phyloP scores from a whole-genome alignment of 331 rosid genomes.

The Ulmus americana region DNA sequence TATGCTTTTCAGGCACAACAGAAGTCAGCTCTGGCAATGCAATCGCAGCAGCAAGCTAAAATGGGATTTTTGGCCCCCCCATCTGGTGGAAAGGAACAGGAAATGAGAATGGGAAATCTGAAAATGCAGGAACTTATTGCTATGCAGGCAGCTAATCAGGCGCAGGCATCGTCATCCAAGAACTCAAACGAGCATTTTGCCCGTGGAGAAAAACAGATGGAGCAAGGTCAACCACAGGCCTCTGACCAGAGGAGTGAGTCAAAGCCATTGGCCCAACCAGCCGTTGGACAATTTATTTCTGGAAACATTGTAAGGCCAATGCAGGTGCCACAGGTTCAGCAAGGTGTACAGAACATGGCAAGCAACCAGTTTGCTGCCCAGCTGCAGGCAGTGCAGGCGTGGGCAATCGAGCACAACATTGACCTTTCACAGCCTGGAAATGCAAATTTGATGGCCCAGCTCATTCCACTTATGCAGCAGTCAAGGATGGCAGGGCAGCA shows the following conservation, averaged over 20 bases:
- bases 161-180: constrained; percentile 67
- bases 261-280: constrained; percentile 49
- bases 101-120: constrained; percentile 64
- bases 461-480: constrained; percentile 76
- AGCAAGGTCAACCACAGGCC: constrained; percentile 58
- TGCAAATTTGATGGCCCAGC: constrained; percentile 72
- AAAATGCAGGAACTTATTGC: constrained; percentile 80
- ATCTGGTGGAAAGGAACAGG: constrained; percentile 65
- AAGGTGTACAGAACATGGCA: constrained; percentile 52
- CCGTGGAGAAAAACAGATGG: constrained; percentile 72
- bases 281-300: constrained; percentile 50
- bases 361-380: constrained; percentile 73
- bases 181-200: constrained; percentile 53
- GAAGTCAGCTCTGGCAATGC: constrained; percentile 68
- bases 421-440: constrained; percentile 79
- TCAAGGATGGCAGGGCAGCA: constrained; percentile 69
- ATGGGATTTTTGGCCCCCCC: constrained; percentile 65
- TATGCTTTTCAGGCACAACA: constrained; percentile 86
- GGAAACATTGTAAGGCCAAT: constrained; percentile 57
- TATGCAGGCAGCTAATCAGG: constrained; percentile 59
- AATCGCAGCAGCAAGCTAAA: constrained; percentile 73
- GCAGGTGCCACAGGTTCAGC: constrained; percentile 65
- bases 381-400: constrained; percentile 84
- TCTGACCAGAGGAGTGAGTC: constrained; percentile 65
- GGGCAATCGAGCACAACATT: constrained; percentile 81